Evolutionary conservation across 1,284 basidiomycete species (phyloP), one percentile per base, ranked within the genome.

Genomic region (Ganoderma leucocontextum): DNA sequence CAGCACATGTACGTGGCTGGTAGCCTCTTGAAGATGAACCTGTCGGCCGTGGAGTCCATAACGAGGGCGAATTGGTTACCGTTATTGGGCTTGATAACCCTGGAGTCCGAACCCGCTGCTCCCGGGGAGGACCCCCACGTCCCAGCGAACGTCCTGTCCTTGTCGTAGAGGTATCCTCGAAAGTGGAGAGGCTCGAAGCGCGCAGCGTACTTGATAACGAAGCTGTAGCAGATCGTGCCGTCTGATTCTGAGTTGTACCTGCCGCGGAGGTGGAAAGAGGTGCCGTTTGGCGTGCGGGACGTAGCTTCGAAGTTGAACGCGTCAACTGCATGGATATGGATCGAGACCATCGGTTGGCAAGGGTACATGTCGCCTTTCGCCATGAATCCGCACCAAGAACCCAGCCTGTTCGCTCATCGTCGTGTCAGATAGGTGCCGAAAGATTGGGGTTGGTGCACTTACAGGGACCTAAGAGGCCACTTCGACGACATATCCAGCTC

Each of bases 11-110:
- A 38, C 42, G 57, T 64, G 5, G 68, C 57, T 0, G 68, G 44
- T 4, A 65, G 61, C 9, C 65, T 61, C 19, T 69, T 71, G 61
- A 63, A 66, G 58, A 67, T 57, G 65, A 71, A 69, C 10, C 59
- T 53, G 42, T 66, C 49, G 10, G 53, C 53, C 2, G 41, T 25
- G 0, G 60, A 13, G 47, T 60, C 53, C 39, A 42, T 42, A 4
- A 63, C 57, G 33, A 63, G 61, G 1, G 64, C 42, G 15, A 55
- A 61, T 4, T 60, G 62, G 33, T 61, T 61, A 19, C 62, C 65
- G 36, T 62, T 53, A 8, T n/a, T 35, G 25, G 44, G 52, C 52
- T 33, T 53, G 52, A 53, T 33, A 6, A 53, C 22, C 13, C 33
- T 53, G n/a, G 52, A 53, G 22, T 38, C 25, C 33, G 55, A 57